Evolutionary conservation across 2,329 filamentous ascomycete genomes (phyloP), one percentile per base, ranked within the genome.

Genomic region (Pseudogymnoascus sp.): DNA sequence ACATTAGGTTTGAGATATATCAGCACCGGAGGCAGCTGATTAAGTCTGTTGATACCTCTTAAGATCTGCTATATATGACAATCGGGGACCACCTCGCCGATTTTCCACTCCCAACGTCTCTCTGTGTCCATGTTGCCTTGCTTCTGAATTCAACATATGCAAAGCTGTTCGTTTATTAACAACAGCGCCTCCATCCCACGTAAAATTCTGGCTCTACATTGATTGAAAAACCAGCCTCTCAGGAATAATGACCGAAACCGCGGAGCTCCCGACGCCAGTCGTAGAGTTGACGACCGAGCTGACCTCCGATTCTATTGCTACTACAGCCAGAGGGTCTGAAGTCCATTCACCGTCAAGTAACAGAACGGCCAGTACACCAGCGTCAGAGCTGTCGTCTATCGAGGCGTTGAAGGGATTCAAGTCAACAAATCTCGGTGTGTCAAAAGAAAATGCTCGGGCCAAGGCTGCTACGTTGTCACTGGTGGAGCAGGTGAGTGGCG

Each of bases 401-500:
- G 18, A 63, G 41, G 57, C 57, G 25, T 18, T 58, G 20, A 69
- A 67, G 39, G 65, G 62, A 41, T 60, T 62, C 35, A 59, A 37
- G 16, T 57, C 64, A n/a, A 60, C 18, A n/a, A 62, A 64, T 33
- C 25, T 60, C 2, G 43, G 63, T 14, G 66, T 68, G 50, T 61
- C 62, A 12, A 65, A 66, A 61, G 36, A 60, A 22, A 50, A 60
- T 41, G 58, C 58, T 22, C 58, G 58, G 28, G 61, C 63, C 12
- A 66, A 65, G 61, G 70, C 70, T 47, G 66, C 67, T 12, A 65
- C 70, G 2, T 62, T 72, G 28, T 66, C 70, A 30, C 63, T 71
- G 16, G 67, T 71, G 63, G 70, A 72, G 65, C 70, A 72, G 65
- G 70, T 71, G 47, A 59, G 38, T 60, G 20, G 18, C 25, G 22